Evolutionary conservation across 2,329 filamentous ascomycete species (phyloP).

Genomic region (Purpureocillium takamizusanense): DNA sequence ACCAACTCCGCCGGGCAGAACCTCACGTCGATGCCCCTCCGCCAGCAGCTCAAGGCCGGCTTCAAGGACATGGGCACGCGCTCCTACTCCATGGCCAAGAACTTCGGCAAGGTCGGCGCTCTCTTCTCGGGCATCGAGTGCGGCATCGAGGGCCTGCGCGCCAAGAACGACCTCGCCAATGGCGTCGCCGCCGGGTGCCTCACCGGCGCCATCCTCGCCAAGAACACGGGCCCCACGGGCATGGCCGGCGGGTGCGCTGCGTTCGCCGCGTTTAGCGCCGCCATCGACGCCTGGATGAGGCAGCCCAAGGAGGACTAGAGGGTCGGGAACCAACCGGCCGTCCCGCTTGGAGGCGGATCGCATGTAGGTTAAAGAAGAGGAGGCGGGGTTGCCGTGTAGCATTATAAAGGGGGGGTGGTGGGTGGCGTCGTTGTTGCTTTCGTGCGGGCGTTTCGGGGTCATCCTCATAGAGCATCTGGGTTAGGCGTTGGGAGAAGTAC

Average conservation of each 20-base stretch:
- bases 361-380: no score
- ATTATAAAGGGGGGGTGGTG: constrained; percentile 7
- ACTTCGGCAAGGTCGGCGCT: constrained; percentile 88
- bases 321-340: background rate
- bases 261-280: constrained; percentile 86
- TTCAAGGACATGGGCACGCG: constrained; percentile 92
- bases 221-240: constrained; percentile 82
- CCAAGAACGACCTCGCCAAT: constrained; percentile 90
- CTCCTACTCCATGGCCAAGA: constrained; percentile 78
- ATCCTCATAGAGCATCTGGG: constrained; percentile 20
- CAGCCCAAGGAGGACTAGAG: constrained; percentile 56
- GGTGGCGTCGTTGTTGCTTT: constrained; percentile 8
- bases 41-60: constrained; percentile 73
- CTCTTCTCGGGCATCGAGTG: constrained; percentile 92
- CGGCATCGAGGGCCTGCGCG: constrained; percentile 83
- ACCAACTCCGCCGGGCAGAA: constrained; percentile 26
- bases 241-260: constrained; percentile 80
- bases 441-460: constrained; percentile 17
- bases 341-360: background rate
- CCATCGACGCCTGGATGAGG: constrained; percentile 87
- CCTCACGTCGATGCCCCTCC: constrained; percentile 61
- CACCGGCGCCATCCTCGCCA: constrained; percentile 80
- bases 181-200: constrained; percentile 81
- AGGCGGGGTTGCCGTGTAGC: constrained; percentile 8
- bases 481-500: constrained; percentile 18